Conservation (phyloP, 345 rosid species). For the Capsella bursapastoris region DNA sequence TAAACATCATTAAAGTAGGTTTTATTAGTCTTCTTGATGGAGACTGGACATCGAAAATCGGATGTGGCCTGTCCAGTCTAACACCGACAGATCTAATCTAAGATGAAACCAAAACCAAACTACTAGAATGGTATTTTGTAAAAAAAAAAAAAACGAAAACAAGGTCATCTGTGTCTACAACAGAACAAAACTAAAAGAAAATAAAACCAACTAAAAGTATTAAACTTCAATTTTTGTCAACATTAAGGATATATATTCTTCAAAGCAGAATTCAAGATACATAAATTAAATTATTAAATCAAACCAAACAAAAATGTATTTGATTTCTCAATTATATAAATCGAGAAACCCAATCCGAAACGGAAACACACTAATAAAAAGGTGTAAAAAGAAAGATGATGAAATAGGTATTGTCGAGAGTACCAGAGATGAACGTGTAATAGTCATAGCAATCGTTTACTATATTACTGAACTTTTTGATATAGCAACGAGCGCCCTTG, state of each 20-base stretch:
- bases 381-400: neutral
- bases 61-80: neutral
- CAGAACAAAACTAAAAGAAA: too few relatives aligned
- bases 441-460: slow-evolving; percentile 74
- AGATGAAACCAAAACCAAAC: neutral
- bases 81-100: neutral
- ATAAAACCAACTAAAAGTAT: neutral
- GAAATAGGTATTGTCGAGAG: neutral
- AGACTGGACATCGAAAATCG: neutral
- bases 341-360: too few relatives aligned
- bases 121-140: neutral
- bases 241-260: too few relatives aligned
- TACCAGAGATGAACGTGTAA: slow-evolving; percentile 77
- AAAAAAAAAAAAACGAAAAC: too few relatives aligned
- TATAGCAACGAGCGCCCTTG: slow-evolving; percentile 86
- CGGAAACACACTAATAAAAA: too few relatives aligned
- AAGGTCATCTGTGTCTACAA: too few relatives aligned
- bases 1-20: neutral
- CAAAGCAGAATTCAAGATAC: too few relatives aligned
- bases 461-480: slow-evolving; percentile 75
- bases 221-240: too few relatives aligned
- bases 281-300: too few relatives aligned
- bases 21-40: neutral
- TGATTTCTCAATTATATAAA: neutral
- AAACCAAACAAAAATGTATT: neutral